These are phyloP conservation scores for Solanum tacnaense DNA, from an alignment of 257 asterid species.

Conservation along the genomic window DNA sequence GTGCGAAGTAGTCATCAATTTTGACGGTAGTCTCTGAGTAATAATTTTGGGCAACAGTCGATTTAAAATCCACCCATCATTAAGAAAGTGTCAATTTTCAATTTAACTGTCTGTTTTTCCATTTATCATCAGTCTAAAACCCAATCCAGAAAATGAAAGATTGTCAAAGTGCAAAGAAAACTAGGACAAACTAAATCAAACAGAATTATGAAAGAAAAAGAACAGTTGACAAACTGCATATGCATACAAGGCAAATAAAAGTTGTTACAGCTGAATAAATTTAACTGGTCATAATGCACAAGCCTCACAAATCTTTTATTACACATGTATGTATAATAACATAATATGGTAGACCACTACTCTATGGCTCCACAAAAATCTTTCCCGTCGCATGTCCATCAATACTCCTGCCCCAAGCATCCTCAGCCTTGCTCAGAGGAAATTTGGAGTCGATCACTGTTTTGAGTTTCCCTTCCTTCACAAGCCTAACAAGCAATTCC, in stretches of 20 bases:
- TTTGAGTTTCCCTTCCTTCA: slow-evolving; percentile 54
- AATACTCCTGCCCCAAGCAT: slow-evolving; percentile 49
- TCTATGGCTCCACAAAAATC: slow-evolving; percentile 33
- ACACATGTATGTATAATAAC: not conserved
- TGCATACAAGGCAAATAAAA: not conserved
- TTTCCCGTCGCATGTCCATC: slow-evolving; percentile 77
- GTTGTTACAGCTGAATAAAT: not conserved
- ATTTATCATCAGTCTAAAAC: not conserved
- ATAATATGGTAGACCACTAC: not conserved
- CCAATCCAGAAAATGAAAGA: not conserved
- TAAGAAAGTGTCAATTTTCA: not conserved
- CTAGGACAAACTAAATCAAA: not conserved
- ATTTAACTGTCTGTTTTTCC: not conserved
- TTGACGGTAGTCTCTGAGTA: not conserved
- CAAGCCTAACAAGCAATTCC: slow-evolving; percentile 36
- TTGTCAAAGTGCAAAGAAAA: not conserved
- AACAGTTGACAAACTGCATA: not conserved
- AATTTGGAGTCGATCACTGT: slow-evolving; percentile 40
- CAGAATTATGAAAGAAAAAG: not conserved
- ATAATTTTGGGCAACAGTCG: not conserved
- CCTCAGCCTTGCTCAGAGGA: slow-evolving; percentile 35
- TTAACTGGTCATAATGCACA: not conserved
- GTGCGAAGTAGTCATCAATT: not conserved
- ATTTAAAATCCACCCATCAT: not conserved
- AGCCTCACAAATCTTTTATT: not conserved